Percentiles rank a stretch among this genome's conserved stretches.
Evolutionary conservation across 331 rosid genomes (phyloP).

Genomic region (Rhamnella rubrinervis): DNA sequence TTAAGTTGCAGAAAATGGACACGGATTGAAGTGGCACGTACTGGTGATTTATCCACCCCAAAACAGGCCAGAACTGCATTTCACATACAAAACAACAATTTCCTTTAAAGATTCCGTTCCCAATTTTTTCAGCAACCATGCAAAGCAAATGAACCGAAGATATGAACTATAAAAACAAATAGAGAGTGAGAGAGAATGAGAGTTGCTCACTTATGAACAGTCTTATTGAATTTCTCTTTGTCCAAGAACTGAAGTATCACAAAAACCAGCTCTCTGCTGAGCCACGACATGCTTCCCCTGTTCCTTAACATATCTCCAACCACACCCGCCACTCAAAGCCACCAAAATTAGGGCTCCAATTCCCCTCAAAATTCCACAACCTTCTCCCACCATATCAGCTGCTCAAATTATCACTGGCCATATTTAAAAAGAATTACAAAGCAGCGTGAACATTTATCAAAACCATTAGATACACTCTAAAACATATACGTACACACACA

Average conservation of each 20-base stretch:
- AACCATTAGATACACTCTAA: not conserved
- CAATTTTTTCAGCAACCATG: no score
- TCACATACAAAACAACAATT: no score
- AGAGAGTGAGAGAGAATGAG: not conserved
- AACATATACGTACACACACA: not conserved
- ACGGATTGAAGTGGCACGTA: slow-evolving; percentile 63
- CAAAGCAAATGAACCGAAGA: not conserved
- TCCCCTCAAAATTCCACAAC: no score
- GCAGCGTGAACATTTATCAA: not conserved
- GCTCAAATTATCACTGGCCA: no score
- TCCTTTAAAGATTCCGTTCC: no score
- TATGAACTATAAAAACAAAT: not conserved
- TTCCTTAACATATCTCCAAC: no score
- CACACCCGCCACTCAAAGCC: no score
- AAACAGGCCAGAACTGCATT: no score
- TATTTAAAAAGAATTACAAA: not conserved
- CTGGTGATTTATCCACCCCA: no score
- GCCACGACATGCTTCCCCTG: no score
- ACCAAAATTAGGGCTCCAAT: no score
- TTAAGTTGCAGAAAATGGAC: slow-evolving; percentile 71
- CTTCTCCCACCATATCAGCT: no score
- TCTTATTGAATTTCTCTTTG: slow-evolving; percentile 13
- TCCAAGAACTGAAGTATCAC: slow-evolving; percentile 19
- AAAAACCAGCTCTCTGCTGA: not conserved
- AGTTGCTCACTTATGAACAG: slow-evolving; percentile 12